Base-by-base conservation (phyloP, 2,329 filamentous ascomycete genomes). In the Aspergillus brunneoviolaceus region DNA sequence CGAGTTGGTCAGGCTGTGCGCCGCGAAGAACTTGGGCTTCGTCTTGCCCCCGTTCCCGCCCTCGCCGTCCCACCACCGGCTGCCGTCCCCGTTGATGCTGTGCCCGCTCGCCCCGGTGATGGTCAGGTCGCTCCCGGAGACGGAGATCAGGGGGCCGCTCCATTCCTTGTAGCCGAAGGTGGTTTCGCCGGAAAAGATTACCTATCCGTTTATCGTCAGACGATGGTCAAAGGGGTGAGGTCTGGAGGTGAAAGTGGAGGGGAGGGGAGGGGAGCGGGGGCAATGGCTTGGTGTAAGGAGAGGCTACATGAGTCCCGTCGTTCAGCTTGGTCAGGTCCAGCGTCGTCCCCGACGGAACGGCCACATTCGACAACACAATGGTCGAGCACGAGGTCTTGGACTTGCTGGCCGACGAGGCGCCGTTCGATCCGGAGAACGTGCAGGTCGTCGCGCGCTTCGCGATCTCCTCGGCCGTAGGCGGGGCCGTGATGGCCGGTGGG, bases 11-110 rank as follows among this genome's bases (percentile, higher is more conserved):
- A 76, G 59, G 4, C 58, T 54, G 58, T 76, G 74, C 14, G 81
- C 81, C 64, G 74, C 80, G 79, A 87, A 87, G 77, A 88, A 86
- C 77, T 87, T 85, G 65, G 87, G 87, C 81, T 89, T 89, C 19
- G 72, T 83, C 75, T 82, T 83, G 71, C 86, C 86, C 27, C 85
- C 84, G 68, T 86, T 87, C 67, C 74, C 75, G 52, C 87, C 87
- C 74, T 86, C 66, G 57, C 79, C 76, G 65, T 89, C 86, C 86
- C 27, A 89, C 81, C 82, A 88, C 25, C 75, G 70, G 14, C 78
- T 69, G 39, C 86, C 85, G 31, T 83, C 78, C 55, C 84, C 84
- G 67, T 89, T 78, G 53, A 89, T 80, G 19, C 79, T 73, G 62
- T 78, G 78, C 19, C 83, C 86, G 0, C 74, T 62, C 27, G 80